Evolutionary conservation across 2,329 filamentous ascomycete species (phyloP).

Genomic region (Aspergillus spinulosporus): DNA sequence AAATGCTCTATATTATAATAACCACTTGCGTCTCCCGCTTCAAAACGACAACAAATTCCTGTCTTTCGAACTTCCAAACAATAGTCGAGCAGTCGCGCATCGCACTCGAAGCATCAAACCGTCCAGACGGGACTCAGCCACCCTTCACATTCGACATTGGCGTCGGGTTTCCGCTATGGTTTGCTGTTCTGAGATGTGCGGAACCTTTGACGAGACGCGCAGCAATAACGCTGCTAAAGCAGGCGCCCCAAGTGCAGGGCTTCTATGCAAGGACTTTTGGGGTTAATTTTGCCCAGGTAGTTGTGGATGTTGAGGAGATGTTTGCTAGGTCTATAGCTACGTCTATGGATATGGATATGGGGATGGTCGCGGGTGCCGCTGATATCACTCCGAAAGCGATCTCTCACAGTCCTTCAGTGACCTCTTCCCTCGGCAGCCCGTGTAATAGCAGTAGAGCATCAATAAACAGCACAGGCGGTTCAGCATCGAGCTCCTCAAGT

Average conservation of each 20-base stretch:
- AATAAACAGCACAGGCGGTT: no score
- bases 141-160: slow-evolving; percentile 33
- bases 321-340: slow-evolving; percentile 8
- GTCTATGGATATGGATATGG: neutral
- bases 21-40: slow-evolving; percentile 23
- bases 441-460: no score
- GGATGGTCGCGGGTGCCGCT: no score
- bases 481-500: neutral
- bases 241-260: slow-evolving; percentile 30
- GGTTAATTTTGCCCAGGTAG: slow-evolving; percentile 19
- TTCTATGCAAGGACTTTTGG: slow-evolving; percentile 23
- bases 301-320: slow-evolving; percentile 37
- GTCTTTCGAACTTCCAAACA: slow-evolving; percentile 27
- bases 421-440: no score
- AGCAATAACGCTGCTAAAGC: slow-evolving; percentile 29
- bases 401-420: neutral
- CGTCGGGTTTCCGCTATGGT: slow-evolving; percentile 33
- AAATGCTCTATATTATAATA: slow-evolving; percentile 27
- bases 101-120: slow-evolving; percentile 20
- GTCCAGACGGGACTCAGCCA: slow-evolving; percentile 21
- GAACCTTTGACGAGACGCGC: slow-evolving; percentile 32
- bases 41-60: slow-evolving; percentile 25
- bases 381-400: neutral
- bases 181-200: slow-evolving; percentile 34
- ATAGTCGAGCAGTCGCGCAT: slow-evolving; percentile 30